Evolutionary conservation across 192 early-diverging fungal genomes (phyloP).

Genomic region (Geranomyces variabilis): DNA sequence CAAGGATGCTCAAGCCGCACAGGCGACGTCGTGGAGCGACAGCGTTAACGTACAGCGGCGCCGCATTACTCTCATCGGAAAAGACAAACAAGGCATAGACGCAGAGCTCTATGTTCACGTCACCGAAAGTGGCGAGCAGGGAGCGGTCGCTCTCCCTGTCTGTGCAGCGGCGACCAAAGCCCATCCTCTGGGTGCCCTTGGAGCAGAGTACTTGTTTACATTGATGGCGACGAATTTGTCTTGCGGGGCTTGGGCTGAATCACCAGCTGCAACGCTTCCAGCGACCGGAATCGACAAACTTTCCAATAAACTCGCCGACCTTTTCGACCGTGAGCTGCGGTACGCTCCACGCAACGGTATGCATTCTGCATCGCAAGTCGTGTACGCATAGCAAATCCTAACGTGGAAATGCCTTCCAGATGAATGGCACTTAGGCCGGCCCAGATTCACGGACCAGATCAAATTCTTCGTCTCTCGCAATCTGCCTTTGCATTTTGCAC

Average conservation of each 20-base stretch:
- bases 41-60: no score
- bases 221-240: neutral
- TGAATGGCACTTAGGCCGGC: constrained; percentile 1
- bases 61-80: neutral
- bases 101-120: neutral
- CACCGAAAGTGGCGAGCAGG: neutral
- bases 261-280: neutral
- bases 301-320: constrained; percentile 23
- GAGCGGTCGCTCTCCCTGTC: neutral
- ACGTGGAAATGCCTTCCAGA: neutral
- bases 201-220: neutral
- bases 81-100: neutral
- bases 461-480: constrained; percentile 4
- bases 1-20: no score
- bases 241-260: neutral
- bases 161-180: no score
- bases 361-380: no score
- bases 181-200: neutral
- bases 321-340: constrained; percentile 6
- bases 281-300: neutral
- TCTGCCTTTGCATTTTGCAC: constrained; percentile 15
- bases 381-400: neutral
- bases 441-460: neutral
- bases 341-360: constrained; percentile 8
- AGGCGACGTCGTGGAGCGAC: no score